Conservation (phyloP, 1,284 basidiomycete species). For the Pyrrhoderma noxium region DNA sequence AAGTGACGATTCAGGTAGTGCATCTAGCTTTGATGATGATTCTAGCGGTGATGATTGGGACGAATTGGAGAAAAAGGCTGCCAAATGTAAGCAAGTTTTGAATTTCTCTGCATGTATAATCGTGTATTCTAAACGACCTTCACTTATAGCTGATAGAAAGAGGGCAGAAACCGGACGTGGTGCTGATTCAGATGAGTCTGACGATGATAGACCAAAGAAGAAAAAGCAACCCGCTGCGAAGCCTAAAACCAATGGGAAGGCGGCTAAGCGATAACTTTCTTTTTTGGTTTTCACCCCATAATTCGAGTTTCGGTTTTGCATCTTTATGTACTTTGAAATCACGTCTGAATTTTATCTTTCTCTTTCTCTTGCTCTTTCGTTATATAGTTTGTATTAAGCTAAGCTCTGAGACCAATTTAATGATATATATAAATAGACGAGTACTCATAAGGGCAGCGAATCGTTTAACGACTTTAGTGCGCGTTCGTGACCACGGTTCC, state of each 20-base stretch:
- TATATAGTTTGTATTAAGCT: too few relatives aligned
- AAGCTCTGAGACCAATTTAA: too few relatives aligned
- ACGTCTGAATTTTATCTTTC: too few relatives aligned
- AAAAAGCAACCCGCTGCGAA: constrained; percentile 38
- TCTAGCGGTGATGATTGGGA: constrained; percentile 84
- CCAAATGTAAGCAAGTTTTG: constrained; percentile 52
- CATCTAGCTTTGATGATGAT: constrained; percentile 59
- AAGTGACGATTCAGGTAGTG: constrained; percentile 59
- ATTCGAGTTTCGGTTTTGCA: background rate
- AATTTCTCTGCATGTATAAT: background rate
- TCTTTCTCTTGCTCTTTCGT: too few relatives aligned
- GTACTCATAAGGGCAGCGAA: too few relatives aligned
- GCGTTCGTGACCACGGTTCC: too few relatives aligned
- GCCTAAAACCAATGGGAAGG: constrained; percentile 34
- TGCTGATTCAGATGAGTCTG: constrained; percentile 59
- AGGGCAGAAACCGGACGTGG: constrained; percentile 33
- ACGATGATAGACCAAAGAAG: constrained; percentile 59
- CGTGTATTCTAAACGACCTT: constrained; percentile 2
- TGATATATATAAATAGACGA: too few relatives aligned
- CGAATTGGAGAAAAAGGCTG: constrained; percentile 86
- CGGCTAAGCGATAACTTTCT: constrained; percentile 27
- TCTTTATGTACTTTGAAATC: background rate
- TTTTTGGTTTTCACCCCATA: constrained; percentile 1
- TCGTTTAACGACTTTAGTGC: too few relatives aligned
- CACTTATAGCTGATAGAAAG: constrained; percentile 57